phyloP scores from a whole-genome alignment of 305 asterid genomes.

The Fraxinus xanthoxyloides region DNA sequence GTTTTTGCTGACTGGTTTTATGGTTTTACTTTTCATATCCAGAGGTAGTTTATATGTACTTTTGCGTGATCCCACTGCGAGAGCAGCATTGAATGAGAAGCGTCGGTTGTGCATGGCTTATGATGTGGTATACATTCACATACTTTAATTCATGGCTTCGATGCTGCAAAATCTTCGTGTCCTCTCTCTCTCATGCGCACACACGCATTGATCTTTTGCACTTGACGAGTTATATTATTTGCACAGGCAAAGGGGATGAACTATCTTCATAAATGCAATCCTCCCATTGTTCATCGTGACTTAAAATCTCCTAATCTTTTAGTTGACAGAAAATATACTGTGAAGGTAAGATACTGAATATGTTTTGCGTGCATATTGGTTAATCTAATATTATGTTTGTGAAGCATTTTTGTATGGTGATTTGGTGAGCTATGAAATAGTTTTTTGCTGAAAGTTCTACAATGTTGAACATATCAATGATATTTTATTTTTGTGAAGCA shows the following conservation, averaged over 20 bases:
- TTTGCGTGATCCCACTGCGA: constrained; percentile 79
- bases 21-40: constrained; percentile 27
- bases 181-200: not conserved
- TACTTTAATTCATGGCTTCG: not conserved
- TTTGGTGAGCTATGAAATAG: not conserved
- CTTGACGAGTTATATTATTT: constrained; percentile 16
- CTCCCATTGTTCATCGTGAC: constrained; percentile 91
- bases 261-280: constrained; percentile 80
- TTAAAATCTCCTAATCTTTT: constrained; percentile 94
- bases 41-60: constrained; percentile 94
- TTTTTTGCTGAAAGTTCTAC: not conserved
- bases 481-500: not conserved
- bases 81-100: constrained; percentile 80
- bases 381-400: not conserved
- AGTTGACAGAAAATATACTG: constrained; percentile 92
- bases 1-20: constrained; percentile 15
- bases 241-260: constrained; percentile 94
- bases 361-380: not conserved
- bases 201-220: constrained; percentile 9
- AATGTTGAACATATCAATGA: not conserved
- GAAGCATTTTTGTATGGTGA: constrained; percentile 4
- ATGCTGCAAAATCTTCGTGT: not conserved
- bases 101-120: constrained; percentile 95
- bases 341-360: constrained; percentile 60
- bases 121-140: constrained; percentile 66